A percentile compares a stretch with the other conserved stretches of the same genome.
These are phyloP conservation scores for Rehmannia glutinosa DNA, from an alignment of 257 asterid species.

Conservation along the genomic window DNA sequence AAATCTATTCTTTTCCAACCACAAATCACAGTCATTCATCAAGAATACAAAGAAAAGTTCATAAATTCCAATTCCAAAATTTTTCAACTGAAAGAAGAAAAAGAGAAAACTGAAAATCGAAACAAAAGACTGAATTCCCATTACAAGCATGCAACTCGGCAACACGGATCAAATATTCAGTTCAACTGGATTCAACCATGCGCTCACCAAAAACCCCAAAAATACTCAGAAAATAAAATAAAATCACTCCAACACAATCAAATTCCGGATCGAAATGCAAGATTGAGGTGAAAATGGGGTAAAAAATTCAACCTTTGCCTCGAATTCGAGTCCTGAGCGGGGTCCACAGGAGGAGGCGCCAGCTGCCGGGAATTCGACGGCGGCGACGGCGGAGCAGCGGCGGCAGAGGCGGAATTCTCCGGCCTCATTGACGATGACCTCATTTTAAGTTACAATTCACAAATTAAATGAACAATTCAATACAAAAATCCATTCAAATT, in stretches of 20 bases:
- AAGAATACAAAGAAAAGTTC: neutral
- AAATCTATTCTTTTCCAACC: neutral
- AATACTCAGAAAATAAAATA: slow-evolving; percentile 5
- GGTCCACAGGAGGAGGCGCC: slow-evolving; percentile 24
- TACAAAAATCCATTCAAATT: slow-evolving; percentile 8
- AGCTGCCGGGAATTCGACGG: slow-evolving; percentile 34
- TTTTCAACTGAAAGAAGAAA: neutral
- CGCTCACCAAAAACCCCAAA: slow-evolving; percentile 5
- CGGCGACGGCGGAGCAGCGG: slow-evolving; percentile 26
- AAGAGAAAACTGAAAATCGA: neutral
- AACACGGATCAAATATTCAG: slow-evolving; percentile 28
- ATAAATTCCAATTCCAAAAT: neutral
- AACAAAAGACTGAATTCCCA: slow-evolving; percentile 18
- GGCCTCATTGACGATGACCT: slow-evolving; percentile 55
- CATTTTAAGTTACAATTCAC: slow-evolving; percentile 34
- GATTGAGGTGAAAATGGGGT: slow-evolving; percentile 26
- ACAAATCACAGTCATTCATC: neutral
- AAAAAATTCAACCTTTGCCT: slow-evolving; percentile 43
- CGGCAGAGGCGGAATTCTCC: slow-evolving; percentile 50
- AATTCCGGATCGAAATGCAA: slow-evolving; percentile 35
- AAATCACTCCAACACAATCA: neutral
- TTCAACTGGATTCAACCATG: slow-evolving; percentile 19
- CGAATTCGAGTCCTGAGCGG: slow-evolving; percentile 30
- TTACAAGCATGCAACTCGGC: slow-evolving; percentile 17
- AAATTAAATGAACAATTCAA: slow-evolving; percentile 21